Base-by-base conservation (phyloP, 2,329 filamentous ascomycete species). In the Epichloe sibirici region DNA sequence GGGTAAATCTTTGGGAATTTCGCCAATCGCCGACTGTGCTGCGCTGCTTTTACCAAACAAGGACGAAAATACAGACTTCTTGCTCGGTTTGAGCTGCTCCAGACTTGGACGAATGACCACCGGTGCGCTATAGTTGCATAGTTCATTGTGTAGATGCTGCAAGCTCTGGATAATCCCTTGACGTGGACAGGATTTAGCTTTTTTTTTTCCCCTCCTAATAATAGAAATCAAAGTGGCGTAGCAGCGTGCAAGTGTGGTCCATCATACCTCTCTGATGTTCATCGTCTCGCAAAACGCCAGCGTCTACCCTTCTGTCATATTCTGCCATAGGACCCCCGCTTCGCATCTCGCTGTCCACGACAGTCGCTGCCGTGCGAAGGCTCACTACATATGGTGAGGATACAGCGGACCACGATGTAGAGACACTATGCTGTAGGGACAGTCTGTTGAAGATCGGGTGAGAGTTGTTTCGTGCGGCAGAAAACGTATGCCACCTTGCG, bases 81-180 rank as follows among this genome's bases (percentile, higher is more conserved):
- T 72, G 38, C 62, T 56, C 7, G 78, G 76, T 58, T 81, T 77
- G 39, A 80, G 74, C 5, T 83, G 85, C 54, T 91, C 86, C 59
- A 91, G 72, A 21, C 78, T 86, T 6, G 91, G 91, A 57, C 87
- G 88, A 37, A 86, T 70, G 37, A 96, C 86, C 9, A 80, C 74
- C 0, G 83, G 86, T 15, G 90, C 82, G 2, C 75, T 66, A 70
- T 97, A 98, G 51, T 76, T 69, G 56, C 77, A 73, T 44, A 98
- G 77, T 63, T 89, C 88, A 55, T 94, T 82, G 69, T 96, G 88
- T 12, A 98, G 81, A 64, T 90, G 83, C 69, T 98, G 89, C 5
- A 98, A 76, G 62, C 81, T 87, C 65, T 93, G 81, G 60, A 98
- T 90, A 59, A 98, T 91, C 43, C 83, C 88, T 90, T 34, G 37